Base-by-base conservation (phyloP, 441 rosid species). In the Sinapis alba region DNA sequence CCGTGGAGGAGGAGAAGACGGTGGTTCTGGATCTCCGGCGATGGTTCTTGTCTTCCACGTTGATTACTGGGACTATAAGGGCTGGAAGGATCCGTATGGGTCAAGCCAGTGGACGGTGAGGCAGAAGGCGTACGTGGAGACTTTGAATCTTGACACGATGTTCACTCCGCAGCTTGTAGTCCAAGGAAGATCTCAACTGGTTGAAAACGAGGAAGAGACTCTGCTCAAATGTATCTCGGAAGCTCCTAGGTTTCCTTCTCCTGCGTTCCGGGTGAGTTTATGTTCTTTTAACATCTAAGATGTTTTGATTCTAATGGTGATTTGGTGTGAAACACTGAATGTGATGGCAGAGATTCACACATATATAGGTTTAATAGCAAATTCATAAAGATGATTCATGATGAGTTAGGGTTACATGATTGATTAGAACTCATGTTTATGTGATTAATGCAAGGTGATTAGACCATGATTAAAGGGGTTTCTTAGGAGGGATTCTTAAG, bases 51-150 rank as follows among this genome's bases (percentile, higher is more conserved):
- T 83, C 9, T 89, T 84, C 72, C 98, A 94, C 47, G 98, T 92
- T 0, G 98, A 92, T 72, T 92, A 89, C 57, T 92, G 98, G 97
- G 98, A 94, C 63, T 89, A 92, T 61, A 85, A 72, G 79, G 98
- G 98, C 5, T 94, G 98, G 98, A 94, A 90, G 62, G 98, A 94
- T 56, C 98, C 97, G 28, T 94, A 71, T 16, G 98, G 87, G 0
- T 85, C 90, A 0, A 92, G 89, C 82, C 86, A 78, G 26, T 92
- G 92, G 87, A 94, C 97, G 5, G 97, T 94, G 13, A 81, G 97
- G 74, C 97, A 94, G 58, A 94, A 92, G 83, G 89, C 93, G 23
- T 94, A 90, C 56, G 89, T 94, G 7, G 97, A 94, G 82, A 85
- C 97, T 20, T 76, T 92, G 77, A 82, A 79, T 73, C 88, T 89